Evolutionary conservation across 495 filamentous ascomycete genomes (phyloP).

Genomic region (Barbatosphaeria neglecta): DNA sequence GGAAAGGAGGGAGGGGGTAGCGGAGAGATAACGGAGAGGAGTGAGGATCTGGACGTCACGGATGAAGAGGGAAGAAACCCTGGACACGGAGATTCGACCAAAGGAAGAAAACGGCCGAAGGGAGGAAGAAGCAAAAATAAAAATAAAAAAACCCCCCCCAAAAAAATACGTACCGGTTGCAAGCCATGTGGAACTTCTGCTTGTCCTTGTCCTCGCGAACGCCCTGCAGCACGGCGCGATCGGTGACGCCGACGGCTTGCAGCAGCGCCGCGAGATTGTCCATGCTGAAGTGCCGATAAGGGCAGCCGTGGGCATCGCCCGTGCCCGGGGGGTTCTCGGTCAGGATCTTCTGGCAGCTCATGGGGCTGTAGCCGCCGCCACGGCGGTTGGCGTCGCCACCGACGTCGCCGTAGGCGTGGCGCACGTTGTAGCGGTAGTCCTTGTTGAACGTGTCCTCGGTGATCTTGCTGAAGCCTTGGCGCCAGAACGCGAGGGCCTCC

Average conservation of each 20-base stretch:
- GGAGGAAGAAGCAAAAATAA: not conserved
- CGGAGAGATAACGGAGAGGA: no score
- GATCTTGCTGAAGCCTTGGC: constrained; percentile 65
- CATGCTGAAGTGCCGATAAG: constrained; percentile 79
- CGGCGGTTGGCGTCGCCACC: constrained; percentile 84
- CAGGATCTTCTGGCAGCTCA: constrained; percentile 88
- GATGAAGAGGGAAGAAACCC: no score
- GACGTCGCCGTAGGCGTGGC: constrained; percentile 87
- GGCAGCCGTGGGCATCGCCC: constrained; percentile 87
- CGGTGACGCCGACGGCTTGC: constrained; percentile 61
- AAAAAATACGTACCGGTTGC: constrained; percentile 51
- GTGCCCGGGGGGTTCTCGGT: constrained; percentile 72
- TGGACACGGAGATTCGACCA: not conserved
- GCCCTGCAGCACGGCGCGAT: constrained; percentile 62
- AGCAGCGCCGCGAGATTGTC: constrained; percentile 75
- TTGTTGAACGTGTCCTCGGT: constrained; percentile 91
- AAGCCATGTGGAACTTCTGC: constrained; percentile 87
- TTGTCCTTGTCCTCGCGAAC: constrained; percentile 83
- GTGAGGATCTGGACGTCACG: no score
- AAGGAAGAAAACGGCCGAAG: not conserved
- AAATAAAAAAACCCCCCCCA: not conserved
- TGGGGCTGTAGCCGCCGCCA: constrained; percentile 75
- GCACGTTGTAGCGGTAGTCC: constrained; percentile 92
- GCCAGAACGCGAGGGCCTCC: constrained; percentile 93
- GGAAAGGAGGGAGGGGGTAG: no score